phyloP scores from a whole-genome alignment of 176 grass and related monocot species.

The Avena sativa region DNA sequence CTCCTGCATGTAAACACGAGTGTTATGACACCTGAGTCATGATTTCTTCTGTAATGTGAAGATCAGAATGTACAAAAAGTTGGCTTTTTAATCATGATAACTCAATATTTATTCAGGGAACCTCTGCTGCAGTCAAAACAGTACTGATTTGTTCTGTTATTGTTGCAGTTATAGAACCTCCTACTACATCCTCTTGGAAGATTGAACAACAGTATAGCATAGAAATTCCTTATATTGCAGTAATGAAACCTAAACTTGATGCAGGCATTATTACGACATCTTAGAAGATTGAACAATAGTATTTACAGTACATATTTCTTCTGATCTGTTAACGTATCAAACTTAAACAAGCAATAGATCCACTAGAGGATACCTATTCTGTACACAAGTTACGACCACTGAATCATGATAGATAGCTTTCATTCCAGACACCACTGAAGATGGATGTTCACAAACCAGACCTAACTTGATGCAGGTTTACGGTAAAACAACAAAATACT shows the following conservation, averaged over 20 bases:
- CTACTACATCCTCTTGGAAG: background rate
- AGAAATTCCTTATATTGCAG: no score
- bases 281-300: no score
- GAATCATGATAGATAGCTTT: no score
- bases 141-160: background rate
- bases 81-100: background rate
- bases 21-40: background rate
- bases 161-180: background rate
- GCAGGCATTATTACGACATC: background rate
- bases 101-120: background rate
- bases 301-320: background rate
- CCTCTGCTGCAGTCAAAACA: background rate
- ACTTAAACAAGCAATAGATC: no score
- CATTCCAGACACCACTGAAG: no score
- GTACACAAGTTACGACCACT: no score
- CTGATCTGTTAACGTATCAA: background rate
- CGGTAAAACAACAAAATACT: background rate
- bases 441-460: no score
- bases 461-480: background rate
- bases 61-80: constrained; percentile 1
- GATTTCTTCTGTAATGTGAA: background rate
- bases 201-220: background rate
- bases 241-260: background rate
- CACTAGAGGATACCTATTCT: no score
- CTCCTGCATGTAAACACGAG: constrained; percentile 46